These are phyloP conservation scores for Colletotrichum magnum DNA, from an alignment of 2,329 filamentous ascomycete genomes.

Conservation along the genomic window DNA sequence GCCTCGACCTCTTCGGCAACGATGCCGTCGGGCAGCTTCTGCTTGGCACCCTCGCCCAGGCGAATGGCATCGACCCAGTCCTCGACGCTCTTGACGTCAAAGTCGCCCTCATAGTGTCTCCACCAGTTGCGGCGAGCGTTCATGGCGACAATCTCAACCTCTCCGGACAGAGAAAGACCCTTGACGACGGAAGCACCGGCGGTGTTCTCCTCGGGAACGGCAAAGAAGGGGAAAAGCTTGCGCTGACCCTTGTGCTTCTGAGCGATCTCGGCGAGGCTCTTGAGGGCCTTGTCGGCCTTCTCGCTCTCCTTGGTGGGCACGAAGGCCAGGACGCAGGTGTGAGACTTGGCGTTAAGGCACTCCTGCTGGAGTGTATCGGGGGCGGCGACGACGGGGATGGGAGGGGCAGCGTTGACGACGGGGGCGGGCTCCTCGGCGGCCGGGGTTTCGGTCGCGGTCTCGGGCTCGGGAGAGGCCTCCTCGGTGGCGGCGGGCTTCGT, in stretches of 20 bases:
- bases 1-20: slow-evolving; percentile 53
- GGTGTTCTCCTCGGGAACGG: slow-evolving; percentile 68
- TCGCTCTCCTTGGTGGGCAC: slow-evolving; percentile 67
- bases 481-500: slow-evolving; percentile 39
- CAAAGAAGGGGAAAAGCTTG: slow-evolving; percentile 87
- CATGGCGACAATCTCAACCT: slow-evolving; percentile 82
- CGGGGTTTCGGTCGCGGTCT: slow-evolving; percentile 55
- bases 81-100: slow-evolving; percentile 76
- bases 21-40: slow-evolving; percentile 77
- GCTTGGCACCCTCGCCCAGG: slow-evolving; percentile 87
- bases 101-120: slow-evolving; percentile 77
- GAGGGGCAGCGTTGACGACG: slow-evolving; percentile 59
- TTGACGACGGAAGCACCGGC: slow-evolving; percentile 61
- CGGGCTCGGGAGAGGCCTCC: slow-evolving; percentile 44
- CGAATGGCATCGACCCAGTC: slow-evolving; percentile 92
- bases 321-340: slow-evolving; percentile 86
- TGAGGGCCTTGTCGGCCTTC: slow-evolving; percentile 70
- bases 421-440: slow-evolving; percentile 47
- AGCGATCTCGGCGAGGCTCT: slow-evolving; percentile 78
- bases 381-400: slow-evolving; percentile 76
- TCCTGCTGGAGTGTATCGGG: slow-evolving; percentile 75
- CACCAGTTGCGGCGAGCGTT: slow-evolving; percentile 92
- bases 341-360: slow-evolving; percentile 82
- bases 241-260: slow-evolving; percentile 80
- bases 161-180: slow-evolving; percentile 72